Base-by-base conservation (phyloP, 805 yeast genomes). In the Sugiyamaella smithiae region DNA sequence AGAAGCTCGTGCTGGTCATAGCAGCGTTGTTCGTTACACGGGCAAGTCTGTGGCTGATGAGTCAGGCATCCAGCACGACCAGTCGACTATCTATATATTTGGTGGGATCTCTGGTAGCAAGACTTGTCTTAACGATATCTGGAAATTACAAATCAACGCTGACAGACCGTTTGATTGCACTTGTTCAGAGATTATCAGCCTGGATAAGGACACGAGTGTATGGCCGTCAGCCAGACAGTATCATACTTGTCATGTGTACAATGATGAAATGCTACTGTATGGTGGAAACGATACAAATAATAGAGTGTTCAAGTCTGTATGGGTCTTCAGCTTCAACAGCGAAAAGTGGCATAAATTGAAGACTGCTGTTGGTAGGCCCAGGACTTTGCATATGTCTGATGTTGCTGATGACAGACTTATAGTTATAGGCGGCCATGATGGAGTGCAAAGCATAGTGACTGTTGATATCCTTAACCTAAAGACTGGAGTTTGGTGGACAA, bases 351-450 rank as follows among this genome's bases (percentile, higher is more conserved):
- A 12, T n/a, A 23, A 23, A n/a, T 14, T 33, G 19, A 16, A 26
- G 14, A 22, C 36, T 11, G 19, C 41, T 49, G 31, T 48, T 25
- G n/a, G 46, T 14, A 17, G 48, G 1, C 49, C 55, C 16, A 51
- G 61, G 12, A 49, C 52, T 14, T 40, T 57, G 17, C 61, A 57
- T 42, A 38, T 45, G 17, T 35, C 54, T 3, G 46, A 43, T 19
- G 36, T 56, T 5, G 29, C 48, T 2, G 57, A 54, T 9, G 50
- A 48, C 26, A 47, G 48, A 26, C 48, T 58, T 11, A 43, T 53
- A 24, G 46, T 56, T 14, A 25, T 48, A 16, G 62, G 62, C n/a
- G 62, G 62, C 19, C 55, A 56, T 38, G 58, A 57, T 23, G 60
- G 60, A 9, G 46, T 43, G 16, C 50, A 49, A 12, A 45, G 52